Percentiles rank a stretch among this genome's conserved stretches.
phyloP scores from a whole-genome alignment of 1,284 basidiomycete species.

The Cutaneotrichosporon dermatis region DNA sequence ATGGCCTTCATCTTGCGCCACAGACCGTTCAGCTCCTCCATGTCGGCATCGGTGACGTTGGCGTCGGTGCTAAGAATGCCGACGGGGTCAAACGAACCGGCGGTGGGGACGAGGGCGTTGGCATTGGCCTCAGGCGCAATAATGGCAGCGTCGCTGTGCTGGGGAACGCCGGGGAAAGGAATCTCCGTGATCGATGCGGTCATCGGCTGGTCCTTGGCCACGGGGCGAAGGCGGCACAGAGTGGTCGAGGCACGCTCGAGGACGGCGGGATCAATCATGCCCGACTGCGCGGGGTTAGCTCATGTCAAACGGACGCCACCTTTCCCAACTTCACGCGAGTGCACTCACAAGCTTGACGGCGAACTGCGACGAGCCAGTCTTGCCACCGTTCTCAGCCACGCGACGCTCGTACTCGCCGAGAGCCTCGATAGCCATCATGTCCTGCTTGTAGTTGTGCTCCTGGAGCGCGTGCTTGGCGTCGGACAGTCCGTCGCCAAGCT shows the following conservation, averaged over 20 bases:
- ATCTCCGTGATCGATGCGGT: slow-evolving; percentile 34
- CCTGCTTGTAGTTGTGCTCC: slow-evolving; percentile 56
- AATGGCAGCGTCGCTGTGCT: slow-evolving; percentile 30
- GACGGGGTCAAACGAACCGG: slow-evolving; percentile 26
- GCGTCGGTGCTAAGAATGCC: slow-evolving; percentile 37
- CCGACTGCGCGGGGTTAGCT: slow-evolving; percentile 33
- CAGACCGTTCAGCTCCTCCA: slow-evolving; percentile 59
- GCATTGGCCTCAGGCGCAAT: slow-evolving; percentile 22
- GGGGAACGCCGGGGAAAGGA: slow-evolving; percentile 63
- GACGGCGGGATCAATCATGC: slow-evolving; percentile 44
- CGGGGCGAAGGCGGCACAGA: slow-evolving; percentile 42
- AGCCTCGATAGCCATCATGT: slow-evolving; percentile 61
- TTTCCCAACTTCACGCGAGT: no score
- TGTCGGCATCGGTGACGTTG: slow-evolving; percentile 52
- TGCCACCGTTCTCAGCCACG: slow-evolving; percentile 29
- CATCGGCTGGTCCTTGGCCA: slow-evolving; percentile 12
- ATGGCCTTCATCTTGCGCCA: slow-evolving; percentile 60
- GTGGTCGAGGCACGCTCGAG: slow-evolving; percentile 47
- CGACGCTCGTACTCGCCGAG: slow-evolving; percentile 72
- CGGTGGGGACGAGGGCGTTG: slow-evolving; percentile 9
- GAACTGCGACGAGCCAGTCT: slow-evolving; percentile 64
- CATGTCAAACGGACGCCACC: neutral
- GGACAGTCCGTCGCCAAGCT: neutral
- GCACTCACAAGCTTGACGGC: slow-evolving; percentile 69
- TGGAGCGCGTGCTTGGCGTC: neutral